Evolutionary conservation across 495 filamentous ascomycete species (phyloP).

Genomic region (Copromyces sp.): DNA sequence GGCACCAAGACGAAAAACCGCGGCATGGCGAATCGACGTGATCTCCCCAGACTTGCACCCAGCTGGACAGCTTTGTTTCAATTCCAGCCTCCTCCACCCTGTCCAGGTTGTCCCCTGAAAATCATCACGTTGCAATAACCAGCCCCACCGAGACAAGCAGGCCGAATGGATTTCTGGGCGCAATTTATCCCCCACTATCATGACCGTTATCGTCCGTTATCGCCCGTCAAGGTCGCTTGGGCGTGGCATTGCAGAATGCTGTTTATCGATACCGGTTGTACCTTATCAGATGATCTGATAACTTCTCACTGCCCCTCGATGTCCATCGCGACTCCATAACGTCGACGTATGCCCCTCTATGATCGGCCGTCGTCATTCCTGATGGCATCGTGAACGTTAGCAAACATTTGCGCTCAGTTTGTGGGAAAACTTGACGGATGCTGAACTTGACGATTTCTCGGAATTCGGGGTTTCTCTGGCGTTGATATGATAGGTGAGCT

Average conservation of each 20-base stretch:
- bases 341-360: background rate
- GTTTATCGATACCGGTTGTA: background rate
- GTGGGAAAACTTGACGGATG: background rate
- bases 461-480: background rate
- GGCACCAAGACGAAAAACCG: background rate
- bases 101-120: background rate
- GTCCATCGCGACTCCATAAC: background rate
- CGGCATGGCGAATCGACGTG: background rate
- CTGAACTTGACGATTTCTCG: background rate
- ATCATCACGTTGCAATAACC: background rate
- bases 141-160: background rate
- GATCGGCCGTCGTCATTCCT: background rate
- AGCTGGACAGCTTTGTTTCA: background rate
- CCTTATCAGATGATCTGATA: background rate
- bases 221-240: background rate
- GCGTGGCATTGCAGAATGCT: background rate
- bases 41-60: background rate
- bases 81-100: background rate
- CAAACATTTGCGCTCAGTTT: background rate
- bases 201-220: background rate
- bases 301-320: background rate
- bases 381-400: background rate
- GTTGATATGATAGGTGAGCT: background rate
- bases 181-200: background rate
- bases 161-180: background rate